Percentiles rank a stretch among this genome's conserved stretches.
Evolutionary conservation across 169 alveolate species (phyloP).

Genomic region (Plasmodium vinckei): DNA sequence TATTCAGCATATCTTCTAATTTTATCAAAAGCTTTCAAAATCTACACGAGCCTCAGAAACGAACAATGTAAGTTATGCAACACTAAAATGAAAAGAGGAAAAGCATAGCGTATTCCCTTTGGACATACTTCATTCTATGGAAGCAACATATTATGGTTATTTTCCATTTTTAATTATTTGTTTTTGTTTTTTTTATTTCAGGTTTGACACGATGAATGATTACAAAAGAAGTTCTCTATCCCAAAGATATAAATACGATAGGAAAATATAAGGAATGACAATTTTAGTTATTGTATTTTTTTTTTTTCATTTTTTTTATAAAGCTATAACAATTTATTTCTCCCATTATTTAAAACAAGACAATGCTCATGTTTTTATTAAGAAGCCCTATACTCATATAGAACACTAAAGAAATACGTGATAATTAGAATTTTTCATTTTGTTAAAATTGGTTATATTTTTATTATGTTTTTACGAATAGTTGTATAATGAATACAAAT

Average conservation of each 20-base stretch:
- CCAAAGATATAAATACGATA: constrained; percentile 56
- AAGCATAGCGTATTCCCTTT: no score
- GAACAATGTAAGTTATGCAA: constrained; percentile 36
- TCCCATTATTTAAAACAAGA: constrained; percentile 13
- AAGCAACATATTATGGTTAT: no score
- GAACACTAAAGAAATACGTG: no score
- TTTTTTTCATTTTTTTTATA: constrained; percentile 6
- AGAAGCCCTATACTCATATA: no score
- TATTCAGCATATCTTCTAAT: constrained; percentile 19
- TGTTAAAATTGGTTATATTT: no score
- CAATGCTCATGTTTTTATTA: not conserved
- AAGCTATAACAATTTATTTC: not conserved
- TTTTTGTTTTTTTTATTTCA: constrained; percentile 8
- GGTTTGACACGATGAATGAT: constrained; percentile 67
- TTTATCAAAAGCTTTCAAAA: constrained; percentile 27
- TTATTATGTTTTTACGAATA: no score
- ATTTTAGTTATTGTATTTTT: not conserved
- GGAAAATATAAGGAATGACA: constrained; percentile 10
- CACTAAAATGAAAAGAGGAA: not conserved
- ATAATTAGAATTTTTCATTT: no score
- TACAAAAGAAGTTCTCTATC: constrained; percentile 58
- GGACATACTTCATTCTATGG: no score
- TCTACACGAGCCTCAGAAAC: constrained; percentile 30
- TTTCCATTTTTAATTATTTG: not conserved
- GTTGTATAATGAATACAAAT: no score